Conservation (phyloP, 805 yeast genomes). For the Metschnikowia reukaufii region DNA sequence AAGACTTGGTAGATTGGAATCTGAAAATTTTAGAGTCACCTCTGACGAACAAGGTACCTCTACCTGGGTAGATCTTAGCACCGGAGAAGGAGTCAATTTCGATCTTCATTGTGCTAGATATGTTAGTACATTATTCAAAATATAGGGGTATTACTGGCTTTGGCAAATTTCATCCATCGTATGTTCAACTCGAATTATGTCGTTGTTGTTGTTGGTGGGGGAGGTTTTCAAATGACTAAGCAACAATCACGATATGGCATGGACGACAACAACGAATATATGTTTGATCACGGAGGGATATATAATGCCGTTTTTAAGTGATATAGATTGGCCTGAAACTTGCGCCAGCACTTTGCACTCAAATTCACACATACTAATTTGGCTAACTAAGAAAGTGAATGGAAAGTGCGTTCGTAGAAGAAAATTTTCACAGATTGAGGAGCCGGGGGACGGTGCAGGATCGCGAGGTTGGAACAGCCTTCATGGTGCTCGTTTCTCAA, state of each 20-base stretch:
- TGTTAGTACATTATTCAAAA: conserved; percentile 32
- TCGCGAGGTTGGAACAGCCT: conserved; percentile 7
- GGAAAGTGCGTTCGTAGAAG: conserved; percentile 15
- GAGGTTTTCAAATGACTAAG: no score
- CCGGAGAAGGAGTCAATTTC: conserved; percentile 99
- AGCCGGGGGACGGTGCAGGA: conserved; percentile 18
- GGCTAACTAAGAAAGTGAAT: conserved; percentile 19
- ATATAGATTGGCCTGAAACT: background rate
- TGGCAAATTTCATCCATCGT: background rate
- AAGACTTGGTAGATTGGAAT: conserved; percentile 96
- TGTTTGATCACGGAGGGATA: background rate
- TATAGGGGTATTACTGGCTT: background rate
- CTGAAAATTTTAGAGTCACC: conserved; percentile 99
- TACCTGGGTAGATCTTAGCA: conserved; percentile 99
- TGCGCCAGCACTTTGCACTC: conserved; percentile 7
- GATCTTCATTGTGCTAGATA: conserved; percentile 78
- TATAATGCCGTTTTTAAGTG: background rate
- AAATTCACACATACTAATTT: conserved; percentile 21
- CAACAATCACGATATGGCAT: no score
- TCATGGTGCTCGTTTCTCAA: background rate
- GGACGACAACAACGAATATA: background rate
- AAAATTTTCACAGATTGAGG: conserved; percentile 22
- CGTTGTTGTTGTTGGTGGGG: no score
- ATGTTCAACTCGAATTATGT: no score
- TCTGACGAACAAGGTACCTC: conserved; percentile 98